Evolutionary conservation across 1,284 basidiomycete genomes (phyloP), one percentile per base, ranked within the genome.

Genomic region (Sphaerobolus stellatus): DNA sequence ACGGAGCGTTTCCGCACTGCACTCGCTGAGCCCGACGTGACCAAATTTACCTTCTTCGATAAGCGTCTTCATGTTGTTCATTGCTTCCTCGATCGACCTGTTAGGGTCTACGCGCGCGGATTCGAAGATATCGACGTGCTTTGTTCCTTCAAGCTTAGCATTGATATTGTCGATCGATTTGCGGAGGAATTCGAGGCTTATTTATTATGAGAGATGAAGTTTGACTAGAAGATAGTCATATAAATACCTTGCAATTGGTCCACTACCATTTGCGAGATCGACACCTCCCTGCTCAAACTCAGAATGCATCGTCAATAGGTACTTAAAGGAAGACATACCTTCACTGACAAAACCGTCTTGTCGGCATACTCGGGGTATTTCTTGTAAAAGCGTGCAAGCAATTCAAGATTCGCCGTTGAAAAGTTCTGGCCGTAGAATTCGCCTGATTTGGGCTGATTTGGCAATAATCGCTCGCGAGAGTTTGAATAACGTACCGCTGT

Each of bases 341-440:
- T 75, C 36, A 75, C 72, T 16, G 71, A 79, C 20, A 84, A 66
- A 56, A 79, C 73, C 13, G 78, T 71, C 63, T 73, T 78, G 30
- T 79, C 75, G 9, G 71, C 73, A 63, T 82, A 79, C 50, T 79
- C 75, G 1, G 83, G 82, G 63, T 83, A 77, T 49, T 72, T 73
- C 20, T 71, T 71, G 59, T 74, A 79, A 63, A 78, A 79, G 20
- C 75, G 69, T 4, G 72, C 63, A 22, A 80, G 49, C 5, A 78
- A 62, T 57, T 76, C 69, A 1, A 78, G 65, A 61, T 78, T 79
- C 22, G 64, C 71, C 8, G 70, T 64, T 0, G 63, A 60, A 13
- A 69, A 58, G 8, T 67, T 63, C 8, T 64, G 56, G 5, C 70
- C 75, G 57, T 80, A 79, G 62, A 79, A 79, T 30, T 76, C 74